These are phyloP conservation scores for Cornus suecica DNA, from an alignment of 148 eudicot genomes.

Conservation along the genomic window DNA sequence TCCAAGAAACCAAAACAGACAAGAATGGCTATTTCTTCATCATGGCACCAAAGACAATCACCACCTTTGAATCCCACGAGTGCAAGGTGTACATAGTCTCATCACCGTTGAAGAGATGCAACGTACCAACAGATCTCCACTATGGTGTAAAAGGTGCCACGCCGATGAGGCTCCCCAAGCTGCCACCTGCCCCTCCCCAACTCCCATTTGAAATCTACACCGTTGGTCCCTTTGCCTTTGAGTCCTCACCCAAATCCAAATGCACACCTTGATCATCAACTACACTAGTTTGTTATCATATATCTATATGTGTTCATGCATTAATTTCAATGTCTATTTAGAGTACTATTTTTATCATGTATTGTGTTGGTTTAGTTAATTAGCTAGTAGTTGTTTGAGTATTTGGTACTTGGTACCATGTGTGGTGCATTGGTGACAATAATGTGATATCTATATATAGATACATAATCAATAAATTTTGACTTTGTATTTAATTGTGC, in stretches of 20 bases:
- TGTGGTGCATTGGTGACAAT: background rate
- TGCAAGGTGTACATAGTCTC: constrained; percentile 36
- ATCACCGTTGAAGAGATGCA: constrained; percentile 24
- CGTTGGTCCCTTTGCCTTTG: constrained; percentile 27
- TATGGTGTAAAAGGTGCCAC: constrained; percentile 34
- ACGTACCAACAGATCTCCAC: constrained; percentile 37
- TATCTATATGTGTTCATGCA: background rate
- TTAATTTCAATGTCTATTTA: background rate
- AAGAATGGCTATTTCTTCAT: constrained; percentile 53
- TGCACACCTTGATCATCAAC: background rate
- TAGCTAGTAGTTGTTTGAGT: too few species aligned
- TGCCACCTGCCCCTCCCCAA: background rate
- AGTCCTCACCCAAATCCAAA: background rate
- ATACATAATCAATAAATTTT: background rate
- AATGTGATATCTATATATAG: background rate
- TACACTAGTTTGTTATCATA: background rate
- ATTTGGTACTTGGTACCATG: background rate
- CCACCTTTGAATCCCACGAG: constrained; percentile 29
- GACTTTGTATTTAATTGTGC: too few species aligned
- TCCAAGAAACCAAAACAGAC: constrained; percentile 21
- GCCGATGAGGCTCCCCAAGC: constrained; percentile 13
- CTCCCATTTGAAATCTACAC: constrained; percentile 22
- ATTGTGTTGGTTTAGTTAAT: background rate
- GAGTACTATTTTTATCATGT: background rate
- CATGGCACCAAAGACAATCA: constrained; percentile 24